Base-by-base conservation (phyloP, 495 filamentous ascomycete species). In the Penicillium odoratum region DNA sequence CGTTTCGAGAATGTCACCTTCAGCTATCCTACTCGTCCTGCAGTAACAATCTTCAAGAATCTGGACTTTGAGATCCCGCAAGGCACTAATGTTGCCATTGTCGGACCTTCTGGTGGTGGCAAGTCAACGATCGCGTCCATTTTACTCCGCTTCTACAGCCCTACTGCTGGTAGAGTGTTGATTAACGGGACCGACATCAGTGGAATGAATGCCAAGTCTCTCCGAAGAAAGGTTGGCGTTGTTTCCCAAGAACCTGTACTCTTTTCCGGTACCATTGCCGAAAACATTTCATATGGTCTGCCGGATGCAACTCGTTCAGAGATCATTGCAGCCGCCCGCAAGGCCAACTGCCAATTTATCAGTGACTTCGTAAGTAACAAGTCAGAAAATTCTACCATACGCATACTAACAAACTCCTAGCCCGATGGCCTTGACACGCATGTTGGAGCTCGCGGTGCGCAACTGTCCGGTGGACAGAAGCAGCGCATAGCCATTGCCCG, bases 291-390 rank as follows among this genome's bases (percentile, higher is more conserved):
- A 3, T 98, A 99, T 64, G 95, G 92, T 34, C 88, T 87, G 55
- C 94, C 95, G 5, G 62, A 77, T 40, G 95, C 94, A 3, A 87
- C 85, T 3, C 78, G 89, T 18, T 76, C 83, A 0, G 92, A 97
- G 63, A 96, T 98, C 54, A 81, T 96, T 44, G 80, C 83, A 18
- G 94, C 94, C 4, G 94, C 94, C 0, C 82, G 89, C 55, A 90
- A 94, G 66, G 94, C 94, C n/a, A 98, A 98, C 70, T 98, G 94
- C 70, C 84, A 87, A 51, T 98, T 98, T 68, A 96, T 98, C 72
- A 85, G 86, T 65, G 95, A 98, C 70, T 97, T 98, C 69, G 82
- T 85, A 72, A 78, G 82, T 80, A 16, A 13, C 9, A 26, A n/a
- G 7, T 30, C 16, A 11, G 3, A 7, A 3, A 11, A 36, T 10